Percentiles rank a stretch among this genome's conserved stretches.
Evolutionary conservation across 83 land plant genomes (phyloP).

Genomic region (Isoetes engelmannii): DNA sequence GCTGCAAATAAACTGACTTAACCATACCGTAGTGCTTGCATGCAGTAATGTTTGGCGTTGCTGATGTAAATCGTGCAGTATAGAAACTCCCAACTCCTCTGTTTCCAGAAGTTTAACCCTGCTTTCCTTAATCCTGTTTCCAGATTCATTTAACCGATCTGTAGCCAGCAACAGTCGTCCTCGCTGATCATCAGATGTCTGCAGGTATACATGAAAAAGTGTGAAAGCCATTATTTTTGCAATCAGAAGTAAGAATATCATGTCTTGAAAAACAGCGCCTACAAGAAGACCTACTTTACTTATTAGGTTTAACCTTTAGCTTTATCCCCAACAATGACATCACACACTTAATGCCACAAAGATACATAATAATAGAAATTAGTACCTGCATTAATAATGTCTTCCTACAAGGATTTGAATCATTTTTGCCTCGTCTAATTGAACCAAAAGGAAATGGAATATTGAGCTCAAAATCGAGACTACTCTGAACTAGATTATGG

Average conservation of each 20-base stretch:
- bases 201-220: neutral
- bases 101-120: constrained; percentile 26
- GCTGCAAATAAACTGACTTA: neutral
- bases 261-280: neutral
- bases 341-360: no score
- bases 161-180: constrained; percentile 26
- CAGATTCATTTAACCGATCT: constrained; percentile 27
- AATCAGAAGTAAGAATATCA: neutral
- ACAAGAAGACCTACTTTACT: neutral
- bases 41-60: constrained; percentile 34
- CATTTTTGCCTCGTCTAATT: no score
- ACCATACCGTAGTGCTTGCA: constrained; percentile 27
- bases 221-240: neutral
- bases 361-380: no score
- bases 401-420: no score
- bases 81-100: constrained; percentile 33
- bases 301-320: no score
- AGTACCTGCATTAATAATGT: no score
- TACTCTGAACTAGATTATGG: no score
- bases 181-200: constrained; percentile 29
- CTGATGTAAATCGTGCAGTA: constrained; percentile 33
- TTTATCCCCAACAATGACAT: neutral
- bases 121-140: constrained; percentile 32
- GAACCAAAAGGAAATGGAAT: no score
- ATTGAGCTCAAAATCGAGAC: no score